Conservation (phyloP, 139 green algal species). For the Closterium sp. region DNA sequence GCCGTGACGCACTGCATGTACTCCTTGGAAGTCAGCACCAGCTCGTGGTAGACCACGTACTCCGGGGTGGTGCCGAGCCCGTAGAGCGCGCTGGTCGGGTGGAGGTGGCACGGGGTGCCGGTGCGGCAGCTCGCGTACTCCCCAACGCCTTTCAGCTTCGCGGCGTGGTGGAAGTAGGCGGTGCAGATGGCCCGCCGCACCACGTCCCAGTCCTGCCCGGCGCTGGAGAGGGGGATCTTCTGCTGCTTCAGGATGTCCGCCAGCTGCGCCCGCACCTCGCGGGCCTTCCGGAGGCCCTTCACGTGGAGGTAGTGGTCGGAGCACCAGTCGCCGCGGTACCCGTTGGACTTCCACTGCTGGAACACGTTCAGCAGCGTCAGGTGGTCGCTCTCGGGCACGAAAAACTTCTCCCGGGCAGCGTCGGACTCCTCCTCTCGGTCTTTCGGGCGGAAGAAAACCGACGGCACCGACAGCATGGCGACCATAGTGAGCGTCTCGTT, state of each 20-base stretch:
- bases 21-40: slow-evolving; percentile 95
- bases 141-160: slow-evolving; percentile 90
- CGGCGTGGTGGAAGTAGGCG: slow-evolving; percentile 95
- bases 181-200: slow-evolving; percentile 94
- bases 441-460: slow-evolving; percentile 86
- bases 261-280: slow-evolving; percentile 67
- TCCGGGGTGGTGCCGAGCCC: slow-evolving; percentile 90
- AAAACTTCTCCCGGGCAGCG: slow-evolving; percentile 97
- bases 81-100: slow-evolving; percentile 87
- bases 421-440: slow-evolving; percentile 86
- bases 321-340: slow-evolving; percentile 87
- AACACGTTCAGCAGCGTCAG: slow-evolving; percentile 98
- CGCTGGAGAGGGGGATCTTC: slow-evolving; percentile 70
- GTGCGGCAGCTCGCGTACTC: slow-evolving; percentile 88
- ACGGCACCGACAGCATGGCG: slow-evolving; percentile 86
- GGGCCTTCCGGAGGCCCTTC: slow-evolving; percentile 88
- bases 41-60: slow-evolving; percentile 97
- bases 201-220: slow-evolving; percentile 86
- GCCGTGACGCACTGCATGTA: slow-evolving; percentile 98
- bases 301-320: slow-evolving; percentile 91
- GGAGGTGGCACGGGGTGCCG: slow-evolving; percentile 84
- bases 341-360: slow-evolving; percentile 97
- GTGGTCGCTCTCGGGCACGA: slow-evolving; percentile 97
- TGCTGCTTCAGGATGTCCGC: slow-evolving; percentile 93
- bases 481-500: slow-evolving; percentile 83